Evolutionary conservation across 176 grass and related monocot genomes (phyloP), one percentile per base, ranked within the genome.

Genomic region (Oryza australiensis): DNA sequence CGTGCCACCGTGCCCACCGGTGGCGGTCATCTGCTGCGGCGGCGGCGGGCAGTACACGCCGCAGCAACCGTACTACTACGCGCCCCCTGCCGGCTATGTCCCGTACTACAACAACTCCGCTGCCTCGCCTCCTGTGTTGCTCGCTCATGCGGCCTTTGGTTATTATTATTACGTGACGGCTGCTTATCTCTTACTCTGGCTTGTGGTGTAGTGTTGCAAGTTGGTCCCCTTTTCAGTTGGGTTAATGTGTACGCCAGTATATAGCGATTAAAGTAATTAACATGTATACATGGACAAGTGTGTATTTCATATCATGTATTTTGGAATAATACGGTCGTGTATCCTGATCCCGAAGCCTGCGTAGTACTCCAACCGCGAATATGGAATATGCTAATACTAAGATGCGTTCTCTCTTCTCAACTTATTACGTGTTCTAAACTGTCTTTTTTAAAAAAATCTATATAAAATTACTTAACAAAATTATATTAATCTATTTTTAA

Each of bases 71-170:
- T 82, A 64, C 79, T 41, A 65, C 55, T 48, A 72, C 11, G 23
- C 20, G 16, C 70, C 87, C 70, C 82, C 87, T 20, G 28, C 64
- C n/a, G 62, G 70, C 29, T 85, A 89, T 30, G 12, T 70, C 30
- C 87, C 87, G 8, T 89, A 89, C 76, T 80, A 84, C 49, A 80
- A 89, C 86, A 5, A 30, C 38, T 80, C 87, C 14, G 81, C 70
- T 3, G 81, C 70, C 4, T 89, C 86, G 27, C 62, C 76, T 13
- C 53, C 46, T 5, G 60, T 60, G 35, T 68, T 60, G 16, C 69
- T 49, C 27, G 34, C 48, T 46, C 77, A 48, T 7, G 12, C 42
- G 18, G 22, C 67, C 29, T 43, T 38, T 78, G 14, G 33, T 3
- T 53, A 53, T 20, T 53, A 53, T 20, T 83, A 5, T 45, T 70